Conservation (phyloP, 139 green algal genomes). For the Chlorokybus atmophyticus region DNA sequence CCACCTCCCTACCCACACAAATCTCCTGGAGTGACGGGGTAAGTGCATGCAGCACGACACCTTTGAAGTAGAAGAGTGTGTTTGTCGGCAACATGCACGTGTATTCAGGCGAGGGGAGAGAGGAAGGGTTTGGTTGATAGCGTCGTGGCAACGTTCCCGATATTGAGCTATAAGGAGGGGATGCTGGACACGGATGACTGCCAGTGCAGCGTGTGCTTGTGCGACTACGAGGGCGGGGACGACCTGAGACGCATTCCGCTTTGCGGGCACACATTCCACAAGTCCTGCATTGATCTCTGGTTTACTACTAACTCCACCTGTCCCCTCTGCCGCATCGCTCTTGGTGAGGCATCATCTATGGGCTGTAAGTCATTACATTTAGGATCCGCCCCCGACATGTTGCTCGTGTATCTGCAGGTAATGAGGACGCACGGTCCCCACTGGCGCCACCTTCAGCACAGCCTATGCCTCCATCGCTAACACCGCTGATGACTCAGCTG, state of each 20-base stretch:
- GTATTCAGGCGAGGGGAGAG: not conserved
- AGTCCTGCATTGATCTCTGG: constrained; percentile 5
- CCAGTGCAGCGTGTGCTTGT: not conserved
- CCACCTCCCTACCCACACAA: no score
- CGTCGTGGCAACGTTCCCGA: not conserved
- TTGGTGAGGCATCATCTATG: no score
- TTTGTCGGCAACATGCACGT: not conserved
- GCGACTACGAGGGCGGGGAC: constrained; percentile 2
- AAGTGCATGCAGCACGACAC: not conserved
- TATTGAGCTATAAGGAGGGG: not conserved
- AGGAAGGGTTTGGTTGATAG: not conserved
- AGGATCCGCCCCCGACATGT: no score
- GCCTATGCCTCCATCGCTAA: no score
- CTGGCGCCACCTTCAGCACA: no score
- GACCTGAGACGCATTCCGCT: not conserved
- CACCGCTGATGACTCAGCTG: no score
- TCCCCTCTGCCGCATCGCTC: constrained; percentile 8
- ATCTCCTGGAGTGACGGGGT: no score
- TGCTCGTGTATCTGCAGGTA: no score
- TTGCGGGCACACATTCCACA: constrained; percentile 5
- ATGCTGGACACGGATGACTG: constrained; percentile 1
- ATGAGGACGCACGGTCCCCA: no score
- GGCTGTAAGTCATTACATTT: no score
- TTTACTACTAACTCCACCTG: not conserved
- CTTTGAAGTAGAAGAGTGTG: no score